Evolutionary conservation across 129 eudicot genomes (phyloP).

Genomic region (carrot (Daucus carota)): DNA sequence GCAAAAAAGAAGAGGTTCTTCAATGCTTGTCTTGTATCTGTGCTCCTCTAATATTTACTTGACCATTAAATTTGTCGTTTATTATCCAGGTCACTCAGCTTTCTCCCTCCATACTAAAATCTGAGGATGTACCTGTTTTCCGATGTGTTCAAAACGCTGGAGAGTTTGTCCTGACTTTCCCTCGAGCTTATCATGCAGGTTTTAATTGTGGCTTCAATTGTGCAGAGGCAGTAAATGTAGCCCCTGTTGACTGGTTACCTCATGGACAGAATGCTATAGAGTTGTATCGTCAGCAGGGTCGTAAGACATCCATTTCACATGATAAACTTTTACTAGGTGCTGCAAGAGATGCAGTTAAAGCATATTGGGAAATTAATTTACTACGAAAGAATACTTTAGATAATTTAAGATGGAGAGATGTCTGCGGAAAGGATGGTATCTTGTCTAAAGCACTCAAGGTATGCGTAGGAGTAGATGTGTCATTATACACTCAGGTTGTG

Average conservation of each 20-base stretch:
- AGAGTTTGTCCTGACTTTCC: conserved; percentile 90
- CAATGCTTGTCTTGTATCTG: neutral
- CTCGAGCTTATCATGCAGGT: conserved; percentile 96
- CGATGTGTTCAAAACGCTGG: conserved; percentile 90
- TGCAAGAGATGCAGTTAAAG: conserved; percentile 98
- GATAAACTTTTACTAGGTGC: conserved; percentile 95
- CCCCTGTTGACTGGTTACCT: conserved; percentile 98
- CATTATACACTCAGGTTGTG: too few species aligned
- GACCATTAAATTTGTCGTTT: neutral
- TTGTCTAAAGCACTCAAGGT: conserved; percentile 80
- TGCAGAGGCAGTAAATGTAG: conserved; percentile 98
- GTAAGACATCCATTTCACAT: conserved; percentile 89
- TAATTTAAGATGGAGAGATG: conserved; percentile 85
- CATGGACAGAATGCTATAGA: conserved; percentile 95
- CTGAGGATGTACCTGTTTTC: conserved; percentile 88
- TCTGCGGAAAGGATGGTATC: conserved; percentile 92
- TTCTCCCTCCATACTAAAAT: conserved; percentile 70
- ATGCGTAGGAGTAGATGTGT: conserved; percentile 1
- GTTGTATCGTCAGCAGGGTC: conserved; percentile 79
- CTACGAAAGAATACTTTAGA: conserved; percentile 53
- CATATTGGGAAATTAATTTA: conserved; percentile 87
- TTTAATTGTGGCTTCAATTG: conserved; percentile 96
- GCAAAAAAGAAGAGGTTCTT: too few species aligned
- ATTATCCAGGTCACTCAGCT: conserved; percentile 78
- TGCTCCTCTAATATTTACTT: neutral